These are phyloP conservation scores for Eucalyptus guilfoylei DNA, from an alignment of 345 rosid species.

Conservation along the genomic window DNA sequence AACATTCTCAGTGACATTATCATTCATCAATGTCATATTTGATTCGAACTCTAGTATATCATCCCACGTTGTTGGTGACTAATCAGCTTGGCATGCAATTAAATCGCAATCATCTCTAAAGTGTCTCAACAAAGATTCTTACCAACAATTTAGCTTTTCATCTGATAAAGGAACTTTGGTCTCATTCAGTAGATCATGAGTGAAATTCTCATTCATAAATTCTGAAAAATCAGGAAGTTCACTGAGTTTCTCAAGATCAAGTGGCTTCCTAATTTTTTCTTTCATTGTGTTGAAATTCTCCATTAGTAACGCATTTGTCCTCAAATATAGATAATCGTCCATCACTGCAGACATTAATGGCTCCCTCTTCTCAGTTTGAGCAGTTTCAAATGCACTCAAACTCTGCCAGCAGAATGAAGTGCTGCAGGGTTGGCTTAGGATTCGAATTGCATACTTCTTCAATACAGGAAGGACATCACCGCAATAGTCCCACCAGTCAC, in stretches of 20 bases:
- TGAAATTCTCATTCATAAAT: not conserved
- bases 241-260: not conserved
- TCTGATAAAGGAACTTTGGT: accelerated
- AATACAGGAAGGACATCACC: not conserved
- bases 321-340: not conserved
- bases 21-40: too few species aligned
- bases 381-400: not conserved
- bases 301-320: not conserved
- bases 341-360: accelerated
- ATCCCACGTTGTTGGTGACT: accelerated
- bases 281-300: too few species aligned
- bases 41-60: accelerated
- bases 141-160: not conserved
- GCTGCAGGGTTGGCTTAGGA: conserved; percentile 3
- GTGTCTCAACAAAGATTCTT: not conserved
- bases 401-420: not conserved
- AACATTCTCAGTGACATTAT: not conserved
- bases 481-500: not conserved
- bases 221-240: not conserved
- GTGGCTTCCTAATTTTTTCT: not conserved
- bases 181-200: not conserved
- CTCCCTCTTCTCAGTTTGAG: not conserved
- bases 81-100: too few species aligned
- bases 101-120: too few species aligned
- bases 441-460: not conserved